Conservation (phyloP, 306 rosid species). For the Castanea crenata region DNA sequence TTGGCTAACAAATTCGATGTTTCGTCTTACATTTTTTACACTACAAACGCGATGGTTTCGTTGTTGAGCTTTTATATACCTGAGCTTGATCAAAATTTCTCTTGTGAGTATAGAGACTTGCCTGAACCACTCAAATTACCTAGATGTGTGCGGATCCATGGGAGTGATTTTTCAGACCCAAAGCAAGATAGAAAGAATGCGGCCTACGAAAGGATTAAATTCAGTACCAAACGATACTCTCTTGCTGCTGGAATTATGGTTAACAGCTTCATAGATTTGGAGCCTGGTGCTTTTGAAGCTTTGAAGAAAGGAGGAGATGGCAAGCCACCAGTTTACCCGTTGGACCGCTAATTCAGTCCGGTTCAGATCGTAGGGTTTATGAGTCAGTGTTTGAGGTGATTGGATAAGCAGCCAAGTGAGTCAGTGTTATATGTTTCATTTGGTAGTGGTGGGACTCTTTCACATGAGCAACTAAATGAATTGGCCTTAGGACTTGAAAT, state of each 20-base stretch:
- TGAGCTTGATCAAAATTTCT: slow-evolving; percentile 10
- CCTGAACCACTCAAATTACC: slow-evolving; percentile 21
- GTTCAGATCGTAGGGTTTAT: neutral
- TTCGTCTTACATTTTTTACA: slow-evolving; percentile 6
- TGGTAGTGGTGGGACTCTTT: too few species aligned
- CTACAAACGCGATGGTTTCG: slow-evolving; percentile 6
- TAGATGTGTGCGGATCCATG: slow-evolving; percentile 21
- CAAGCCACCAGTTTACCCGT: slow-evolving; percentile 17
- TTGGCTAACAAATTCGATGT: slow-evolving; percentile 19
- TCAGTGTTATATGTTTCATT: too few species aligned
- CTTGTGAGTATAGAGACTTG: slow-evolving; percentile 19
- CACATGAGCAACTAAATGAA: too few species aligned
- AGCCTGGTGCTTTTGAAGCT: slow-evolving; percentile 19
- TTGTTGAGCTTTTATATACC: slow-evolving; percentile 20
- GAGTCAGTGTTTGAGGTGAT: too few species aligned
- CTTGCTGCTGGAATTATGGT: slow-evolving; percentile 22
- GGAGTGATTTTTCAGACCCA: neutral
- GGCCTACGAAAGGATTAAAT: neutral
- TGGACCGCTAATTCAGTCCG: slow-evolving; percentile 6
- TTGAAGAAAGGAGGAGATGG: neutral
- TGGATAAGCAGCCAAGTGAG: too few species aligned
- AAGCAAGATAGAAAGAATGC: slow-evolving; percentile 16
- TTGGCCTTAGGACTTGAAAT: neutral
- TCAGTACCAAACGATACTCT: neutral
- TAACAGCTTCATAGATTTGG: slow-evolving; percentile 13